These are phyloP conservation scores for Auricularia sp. DNA, from an alignment of 768 basidiomycete genomes.

Conservation along the genomic window DNA sequence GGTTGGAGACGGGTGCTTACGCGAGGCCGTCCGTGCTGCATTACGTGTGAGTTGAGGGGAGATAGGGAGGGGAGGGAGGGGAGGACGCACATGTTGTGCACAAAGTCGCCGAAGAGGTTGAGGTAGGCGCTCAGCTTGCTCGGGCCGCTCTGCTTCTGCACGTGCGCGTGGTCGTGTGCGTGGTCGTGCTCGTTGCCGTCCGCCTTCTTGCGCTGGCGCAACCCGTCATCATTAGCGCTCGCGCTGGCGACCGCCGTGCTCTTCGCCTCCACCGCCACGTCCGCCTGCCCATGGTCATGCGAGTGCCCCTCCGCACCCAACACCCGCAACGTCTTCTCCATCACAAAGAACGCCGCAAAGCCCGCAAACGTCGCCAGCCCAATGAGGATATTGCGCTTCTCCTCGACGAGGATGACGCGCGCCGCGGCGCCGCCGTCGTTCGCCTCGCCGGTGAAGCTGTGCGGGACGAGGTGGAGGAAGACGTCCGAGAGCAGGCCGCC, in stretches of 20 bases:
- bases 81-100: constrained; percentile 73
- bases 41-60: neutral
- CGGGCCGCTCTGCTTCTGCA: constrained; percentile 10
- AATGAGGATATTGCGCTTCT: constrained; percentile 83
- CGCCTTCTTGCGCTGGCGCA: constrained; percentile 34
- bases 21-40: constrained; percentile 83
- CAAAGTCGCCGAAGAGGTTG: constrained; percentile 88
- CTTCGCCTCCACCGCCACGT: constrained; percentile 26
- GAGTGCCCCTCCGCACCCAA: constrained; percentile 50
- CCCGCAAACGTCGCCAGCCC: constrained; percentile 79
- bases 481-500: constrained; percentile 90
- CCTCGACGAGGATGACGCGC: constrained; percentile 77
- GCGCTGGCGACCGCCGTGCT: constrained; percentile 40
- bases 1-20: constrained; percentile 34
- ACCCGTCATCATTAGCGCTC: constrained; percentile 30
- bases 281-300: constrained; percentile 39
- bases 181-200: constrained; percentile 8
- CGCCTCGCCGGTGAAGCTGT: constrained; percentile 85
- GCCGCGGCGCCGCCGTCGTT: constrained; percentile 47
- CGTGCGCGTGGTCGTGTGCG: constrained; percentile 17
- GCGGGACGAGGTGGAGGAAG: constrained; percentile 84
- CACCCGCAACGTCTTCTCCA: constrained; percentile 85
- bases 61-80: constrained; percentile 4
- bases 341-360: constrained; percentile 84
- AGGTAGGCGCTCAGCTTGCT: constrained; percentile 68